Evolutionary conservation across 257 asterid species (phyloP), one percentile per base, ranked within the genome.

Genomic region (Penstemon eatonii): DNA sequence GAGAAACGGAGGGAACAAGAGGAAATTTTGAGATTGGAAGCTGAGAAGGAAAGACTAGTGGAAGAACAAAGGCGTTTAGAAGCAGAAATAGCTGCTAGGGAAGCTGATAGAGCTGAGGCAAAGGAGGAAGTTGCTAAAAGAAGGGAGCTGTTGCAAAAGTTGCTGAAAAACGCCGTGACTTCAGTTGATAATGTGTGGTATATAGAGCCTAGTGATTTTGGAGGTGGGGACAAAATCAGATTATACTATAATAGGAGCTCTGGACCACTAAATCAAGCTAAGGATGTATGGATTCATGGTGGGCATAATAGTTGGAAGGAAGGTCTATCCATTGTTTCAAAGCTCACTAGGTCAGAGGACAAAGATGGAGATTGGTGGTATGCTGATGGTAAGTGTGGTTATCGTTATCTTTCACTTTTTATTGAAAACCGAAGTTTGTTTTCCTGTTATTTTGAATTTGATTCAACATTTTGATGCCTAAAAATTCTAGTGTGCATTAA

Each of bases 241-340:
- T 72, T 94, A 73, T 89, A 83, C 79, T 94, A 91, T 69, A 86
- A 87, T 79, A 81, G 75, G 80, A 83, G 76, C 75, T 82, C 95
- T 38, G 95, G 99, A 56, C 91, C 96, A 59, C 89, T 94, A 67
- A 64, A 74, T 71, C 80, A 77, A 58, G 84, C 86, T 59, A 76
- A 78, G 72, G 89, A 82, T 45, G 13, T 94, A 65, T 94, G 97
- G 97, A 77, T 94, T 67, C 99, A 94, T 81, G 99, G 97, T 57
- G 99, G 96, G 63, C 78, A 86, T 66, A 85, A 87, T 79, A 79
- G 80, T 78, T 94, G 99, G 99, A 73, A 63, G 70, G 79, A 83
- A 70, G 99, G 99, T 13, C 80, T 89, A 65, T 86, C 96, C 62
- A 76, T 89, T 73, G 77, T 86, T 67, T 80, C 88, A 50, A 83